A percentile compares a stretch with the other conserved stretches of the same genome.
phyloP scores from a whole-genome alignment of 495 filamentous ascomycete species.

The Symbiotaphrina buchneri region DNA sequence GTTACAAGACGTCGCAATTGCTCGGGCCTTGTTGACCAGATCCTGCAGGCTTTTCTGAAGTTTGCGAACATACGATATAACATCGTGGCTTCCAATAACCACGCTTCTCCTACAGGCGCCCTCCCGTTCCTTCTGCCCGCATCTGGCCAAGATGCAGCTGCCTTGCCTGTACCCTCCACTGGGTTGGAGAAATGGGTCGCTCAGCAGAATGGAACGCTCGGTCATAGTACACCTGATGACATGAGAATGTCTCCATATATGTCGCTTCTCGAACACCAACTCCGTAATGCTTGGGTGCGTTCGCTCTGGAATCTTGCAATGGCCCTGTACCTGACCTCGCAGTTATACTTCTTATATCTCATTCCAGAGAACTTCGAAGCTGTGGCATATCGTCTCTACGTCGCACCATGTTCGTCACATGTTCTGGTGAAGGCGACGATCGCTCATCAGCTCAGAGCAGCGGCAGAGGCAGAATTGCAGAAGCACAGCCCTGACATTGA shows the following conservation, averaged over 20 bases:
- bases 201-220: slow-evolving; percentile 21
- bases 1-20: slow-evolving; percentile 10
- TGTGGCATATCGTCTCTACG: slow-evolving; percentile 47
- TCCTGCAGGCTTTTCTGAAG: slow-evolving; percentile 55
- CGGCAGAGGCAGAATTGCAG: slow-evolving; percentile 49
- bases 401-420: slow-evolving; percentile 36
- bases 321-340: background rate
- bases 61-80: slow-evolving; percentile 48
- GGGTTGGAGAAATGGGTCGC: slow-evolving; percentile 51
- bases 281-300: slow-evolving; percentile 73
- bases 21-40: background rate
- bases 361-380: slow-evolving; percentile 34
- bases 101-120: slow-evolving; percentile 70
- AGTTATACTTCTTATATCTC: slow-evolving; percentile 70
- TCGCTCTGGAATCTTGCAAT: background rate
- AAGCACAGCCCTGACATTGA: slow-evolving; percentile 39
- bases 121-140: slow-evolving; percentile 70
- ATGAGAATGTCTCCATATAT: slow-evolving; percentile 56
- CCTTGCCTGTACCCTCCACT: slow-evolving; percentile 31
- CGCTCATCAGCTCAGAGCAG: slow-evolving; percentile 39
- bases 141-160: slow-evolving; percentile 8
- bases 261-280: slow-evolving; percentile 51
- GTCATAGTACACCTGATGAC: slow-evolving; percentile 25
- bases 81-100: slow-evolving; percentile 62
- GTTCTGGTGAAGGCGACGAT: slow-evolving; percentile 34